Percentiles rank a stretch among this genome's conserved stretches.
These are phyloP conservation scores for Caulochytrium protostelioides DNA, from an alignment of 371 early-diverging fungal species.

Conservation along the genomic window DNA sequence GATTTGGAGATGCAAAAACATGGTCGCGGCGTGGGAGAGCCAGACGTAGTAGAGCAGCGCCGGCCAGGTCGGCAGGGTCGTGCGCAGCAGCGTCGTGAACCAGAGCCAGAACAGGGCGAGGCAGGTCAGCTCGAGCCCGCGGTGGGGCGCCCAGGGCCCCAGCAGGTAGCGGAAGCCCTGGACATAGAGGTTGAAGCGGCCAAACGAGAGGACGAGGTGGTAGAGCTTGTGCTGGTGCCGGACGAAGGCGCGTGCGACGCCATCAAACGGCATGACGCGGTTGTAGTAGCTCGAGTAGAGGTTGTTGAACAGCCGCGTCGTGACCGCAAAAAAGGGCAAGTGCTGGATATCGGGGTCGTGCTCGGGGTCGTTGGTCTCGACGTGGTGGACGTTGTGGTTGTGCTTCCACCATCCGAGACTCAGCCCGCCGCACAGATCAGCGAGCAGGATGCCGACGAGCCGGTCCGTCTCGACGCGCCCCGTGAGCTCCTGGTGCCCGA, in stretches of 20 bases:
- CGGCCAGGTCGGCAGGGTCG: conserved; percentile 39
- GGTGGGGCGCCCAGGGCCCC: conserved; percentile 38
- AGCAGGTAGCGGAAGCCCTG: conserved; percentile 45
- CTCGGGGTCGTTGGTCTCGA: conserved; percentile 31
- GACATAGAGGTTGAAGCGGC: conserved; percentile 75
- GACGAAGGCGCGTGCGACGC: conserved; percentile 45
- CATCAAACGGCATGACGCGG: conserved; percentile 56
- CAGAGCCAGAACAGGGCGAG: conserved; percentile 54
- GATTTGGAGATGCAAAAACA: conserved; percentile 80
- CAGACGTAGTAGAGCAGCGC: conserved; percentile 38
- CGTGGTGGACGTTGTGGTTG: conserved; percentile 72
- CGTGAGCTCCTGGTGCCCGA: conserved; percentile 80
- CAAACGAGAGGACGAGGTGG: conserved; percentile 66
- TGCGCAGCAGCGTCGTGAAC: conserved; percentile 47
- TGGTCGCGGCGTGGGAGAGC: conserved; percentile 59
- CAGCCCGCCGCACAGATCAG: conserved; percentile 64
- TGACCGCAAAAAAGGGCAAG: conserved; percentile 79
- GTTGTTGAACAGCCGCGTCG: conserved; percentile 50
- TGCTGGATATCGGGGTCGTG: conserved; percentile 96
- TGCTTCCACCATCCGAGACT: conserved; percentile 91
- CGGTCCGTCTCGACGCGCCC: conserved; percentile 49
- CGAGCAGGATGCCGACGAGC: conserved; percentile 57
- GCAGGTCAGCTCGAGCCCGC: conserved; percentile 45
- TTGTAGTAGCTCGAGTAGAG: conserved; percentile 84
- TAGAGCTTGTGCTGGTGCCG: conserved; percentile 62